A percentile compares a stretch with the other conserved stretches of the same genome.
These are phyloP conservation scores for Puccinia novopanici DNA, from an alignment of 1,284 basidiomycete species.

Conservation along the genomic window DNA sequence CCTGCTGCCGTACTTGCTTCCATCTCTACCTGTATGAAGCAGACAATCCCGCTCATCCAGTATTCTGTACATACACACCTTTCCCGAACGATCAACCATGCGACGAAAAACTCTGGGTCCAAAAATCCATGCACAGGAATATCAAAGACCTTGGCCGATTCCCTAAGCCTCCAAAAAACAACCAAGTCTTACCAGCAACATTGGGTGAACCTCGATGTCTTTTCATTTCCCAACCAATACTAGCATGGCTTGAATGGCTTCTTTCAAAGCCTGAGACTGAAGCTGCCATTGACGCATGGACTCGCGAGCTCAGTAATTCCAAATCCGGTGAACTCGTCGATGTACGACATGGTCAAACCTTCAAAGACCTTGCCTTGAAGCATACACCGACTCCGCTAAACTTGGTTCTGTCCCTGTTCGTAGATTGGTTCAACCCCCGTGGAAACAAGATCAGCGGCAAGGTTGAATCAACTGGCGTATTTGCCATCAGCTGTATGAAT, in stretches of 20 bases:
- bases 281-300: background rate
- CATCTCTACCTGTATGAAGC: background rate
- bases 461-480: slow-evolving; percentile 12
- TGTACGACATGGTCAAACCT: slow-evolving; percentile 3
- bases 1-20: slow-evolving; percentile 27
- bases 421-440: slow-evolving; percentile 35
- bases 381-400: slow-evolving; percentile 13
- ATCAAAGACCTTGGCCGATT: background rate
- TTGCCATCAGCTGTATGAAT: slow-evolving; percentile 26
- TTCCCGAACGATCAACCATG: background rate
- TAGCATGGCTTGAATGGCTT: slow-evolving; percentile 22
- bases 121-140: background rate
- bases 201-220: background rate
- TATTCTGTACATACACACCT: background rate
- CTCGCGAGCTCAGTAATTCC: background rate
- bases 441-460: no score
- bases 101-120: background rate
- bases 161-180: no score
- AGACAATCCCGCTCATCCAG: background rate
- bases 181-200: no score
- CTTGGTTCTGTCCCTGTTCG: slow-evolving; percentile 15
- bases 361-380: background rate
- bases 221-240: slow-evolving; percentile 10
- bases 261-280: slow-evolving; percentile 27
- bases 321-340: background rate